Base-by-base conservation (phyloP, 345 rosid species). In the Acer campestre region DNA sequence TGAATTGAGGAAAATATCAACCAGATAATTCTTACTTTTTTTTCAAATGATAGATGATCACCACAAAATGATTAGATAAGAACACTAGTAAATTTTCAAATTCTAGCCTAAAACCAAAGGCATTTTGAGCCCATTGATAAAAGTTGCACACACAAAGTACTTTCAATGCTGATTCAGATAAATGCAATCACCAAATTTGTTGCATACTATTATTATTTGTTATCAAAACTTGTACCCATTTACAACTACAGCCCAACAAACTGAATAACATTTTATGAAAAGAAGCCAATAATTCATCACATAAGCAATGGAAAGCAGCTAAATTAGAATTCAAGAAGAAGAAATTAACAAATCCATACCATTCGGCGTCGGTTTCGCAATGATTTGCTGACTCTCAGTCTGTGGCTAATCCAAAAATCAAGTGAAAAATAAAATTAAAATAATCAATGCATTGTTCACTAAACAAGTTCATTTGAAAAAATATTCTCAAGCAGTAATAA, bases 351-450 rank as follows among this genome's bases (percentile, higher is more conserved):
- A 53, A 67, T 27, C n/a, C 71, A 23, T 85, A 88, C 95, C 95
- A 3, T 51, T 73, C 0, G 94, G 98, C 20, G 96, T 92, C 59
- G 91, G 97, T 71, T 93, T 95, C 17, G 98, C 96, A 51, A 90
- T 83, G 73, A 94, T 87, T 46, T 82, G 89, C 3, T 78, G 75
- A 87, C 81, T 84, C 86, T 20, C 94, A 68, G 79, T 83, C 94
- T 85, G 92, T 73, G 76, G 38, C 71, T 83, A 74, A 73, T 59
- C 67, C 75, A 72, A 27, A 59, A 71, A 49, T 6, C 14, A 53
- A 69, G 63, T 44, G 51, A 62, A 65, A 67, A 2, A 29, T n/a
- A 35, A 35, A 35, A 35, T 35, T 4, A 42, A 8, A 63, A 18
- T 18, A 56, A 42, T 42, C 8, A 70, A 70, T 48, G 14, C 35